Base-by-base conservation (phyloP, 176 grass and related monocot genomes). In the Carex cristatella region DNA sequence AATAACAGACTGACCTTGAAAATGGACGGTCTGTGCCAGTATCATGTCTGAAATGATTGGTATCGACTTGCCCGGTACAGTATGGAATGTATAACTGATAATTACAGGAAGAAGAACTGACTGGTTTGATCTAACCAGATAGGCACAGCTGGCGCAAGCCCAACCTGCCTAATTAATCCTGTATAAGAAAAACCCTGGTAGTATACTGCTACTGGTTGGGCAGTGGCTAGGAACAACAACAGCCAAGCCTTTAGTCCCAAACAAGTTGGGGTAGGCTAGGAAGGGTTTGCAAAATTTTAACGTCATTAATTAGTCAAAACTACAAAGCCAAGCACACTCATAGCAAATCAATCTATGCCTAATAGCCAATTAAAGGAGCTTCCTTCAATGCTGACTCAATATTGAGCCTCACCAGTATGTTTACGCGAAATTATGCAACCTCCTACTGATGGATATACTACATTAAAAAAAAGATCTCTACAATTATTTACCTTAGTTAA, bases 401-500 rank as follows among this genome's bases (percentile, higher is more conserved):
- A 74, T 53, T 28, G 15, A 16, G 14, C 3, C 18, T 12, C 19
- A 27, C 7, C 3, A 4, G 2, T 12, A 51, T 30, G 23, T 3
- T 76, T 76, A 19, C 31, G 14, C 40, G 13, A 30, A 69, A 38
- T 16, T 38, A 38, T 69, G 32, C 27, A 76, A 44, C 37, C 2
- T 30, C 9, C 46, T 77, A 77, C 4, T 55, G 28, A 77, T 54
- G 72, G 11, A 77, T 51, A 81, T 56, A 79, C 5, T 79, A 31
- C 2, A 63, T 49, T 48, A 44, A 13, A 12, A 65, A 63, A 80
- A 35, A 65, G 1, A 49, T 83, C 14, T 49, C 7, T 9, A 66
- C 23, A 68, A 66, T 32, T 55, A 83, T 32, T 16, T 46, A 69
- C 81, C 62, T 83, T 83, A 10, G 90, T 90, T 53, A 99, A 91